These are phyloP conservation scores for Noccaea caerulescens DNA, from an alignment of 345 rosid species.

Conservation along the genomic window DNA sequence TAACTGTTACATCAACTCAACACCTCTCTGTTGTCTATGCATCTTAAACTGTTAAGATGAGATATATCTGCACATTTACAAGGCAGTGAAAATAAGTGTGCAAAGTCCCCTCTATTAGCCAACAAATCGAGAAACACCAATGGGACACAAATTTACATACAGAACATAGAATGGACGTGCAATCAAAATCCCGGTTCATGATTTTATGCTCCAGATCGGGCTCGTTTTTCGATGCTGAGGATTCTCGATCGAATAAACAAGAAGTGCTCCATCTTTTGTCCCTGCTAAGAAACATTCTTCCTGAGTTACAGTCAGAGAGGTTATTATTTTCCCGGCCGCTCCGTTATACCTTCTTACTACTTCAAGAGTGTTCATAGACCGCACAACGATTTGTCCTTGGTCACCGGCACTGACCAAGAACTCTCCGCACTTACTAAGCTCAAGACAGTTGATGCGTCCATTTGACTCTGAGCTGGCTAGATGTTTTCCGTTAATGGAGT, in stretches of 20 bases:
- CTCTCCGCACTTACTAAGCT: conserved; percentile 85
- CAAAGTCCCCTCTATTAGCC: conserved; percentile 30
- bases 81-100: conserved; percentile 7
- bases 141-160: conserved; percentile 29
- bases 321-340: conserved; percentile 72
- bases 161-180: not conserved
- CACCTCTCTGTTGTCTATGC: conserved; percentile 33
- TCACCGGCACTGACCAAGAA: conserved; percentile 93
- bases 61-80: conserved; percentile 44
- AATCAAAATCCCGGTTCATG: conserved; percentile 47
- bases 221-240: conserved; percentile 63
- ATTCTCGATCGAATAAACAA: conserved; percentile 89
- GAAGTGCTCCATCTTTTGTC: conserved; percentile 90
- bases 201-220: conserved; percentile 56
- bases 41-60: conserved; percentile 33
- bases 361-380: conserved; percentile 91
- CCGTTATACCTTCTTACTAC: conserved; percentile 74
- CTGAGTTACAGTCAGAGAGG: conserved; percentile 76
- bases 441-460: conserved; percentile 89
- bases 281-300: conserved; percentile 97
- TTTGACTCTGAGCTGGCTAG: conserved; percentile 88
- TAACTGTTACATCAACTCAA: conserved; percentile 38
- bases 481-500: conserved; percentile 91
- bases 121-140: conserved; percentile 29
- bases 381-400: conserved; percentile 90